These are phyloP conservation scores for Chlamydomonas sp. DNA, from an alignment of 139 green algal species.

Conservation along the genomic window DNA sequence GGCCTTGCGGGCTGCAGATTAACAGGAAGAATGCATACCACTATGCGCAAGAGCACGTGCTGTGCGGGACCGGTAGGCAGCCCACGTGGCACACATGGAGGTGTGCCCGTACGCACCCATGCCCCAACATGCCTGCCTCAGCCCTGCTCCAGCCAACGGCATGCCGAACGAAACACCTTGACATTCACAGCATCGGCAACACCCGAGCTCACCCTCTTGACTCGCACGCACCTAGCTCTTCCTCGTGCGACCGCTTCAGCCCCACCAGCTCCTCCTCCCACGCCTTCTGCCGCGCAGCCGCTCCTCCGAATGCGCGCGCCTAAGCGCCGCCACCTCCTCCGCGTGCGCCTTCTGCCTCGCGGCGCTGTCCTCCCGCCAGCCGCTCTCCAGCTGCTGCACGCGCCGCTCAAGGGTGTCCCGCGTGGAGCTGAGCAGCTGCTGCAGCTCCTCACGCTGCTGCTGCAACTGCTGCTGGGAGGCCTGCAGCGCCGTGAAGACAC, in stretches of 20 bases:
- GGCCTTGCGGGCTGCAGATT: too few species aligned
- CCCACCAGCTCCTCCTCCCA: conserved; percentile 20
- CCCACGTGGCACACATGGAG: too few species aligned
- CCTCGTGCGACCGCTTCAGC: neutral
- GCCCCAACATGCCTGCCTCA: too few species aligned
- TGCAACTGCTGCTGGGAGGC: neutral
- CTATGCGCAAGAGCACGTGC: too few species aligned
- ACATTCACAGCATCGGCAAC: too few species aligned
- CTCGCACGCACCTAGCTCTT: conserved; percentile 17
- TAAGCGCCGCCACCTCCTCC: neutral
- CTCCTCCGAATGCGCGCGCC: neutral
- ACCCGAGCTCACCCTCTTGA: too few species aligned
- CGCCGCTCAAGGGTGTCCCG: conserved; percentile 14
- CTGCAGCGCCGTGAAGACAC: neutral
- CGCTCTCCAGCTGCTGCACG: conserved; percentile 16
- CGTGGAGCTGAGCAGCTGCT: conserved; percentile 5
- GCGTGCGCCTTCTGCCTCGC: neutral
- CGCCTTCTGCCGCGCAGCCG: neutral
- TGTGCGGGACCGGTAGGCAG: too few species aligned
- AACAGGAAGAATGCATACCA: too few species aligned
- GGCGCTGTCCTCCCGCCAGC: conserved; percentile 2
- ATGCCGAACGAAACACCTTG: too few species aligned
- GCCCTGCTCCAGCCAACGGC: too few species aligned
- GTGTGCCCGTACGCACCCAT: too few species aligned
- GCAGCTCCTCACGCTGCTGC: conserved; percentile 31